phyloP scores from a whole-genome alignment of 768 basidiomycete species.

The Gloeostereum incarnatum region DNA sequence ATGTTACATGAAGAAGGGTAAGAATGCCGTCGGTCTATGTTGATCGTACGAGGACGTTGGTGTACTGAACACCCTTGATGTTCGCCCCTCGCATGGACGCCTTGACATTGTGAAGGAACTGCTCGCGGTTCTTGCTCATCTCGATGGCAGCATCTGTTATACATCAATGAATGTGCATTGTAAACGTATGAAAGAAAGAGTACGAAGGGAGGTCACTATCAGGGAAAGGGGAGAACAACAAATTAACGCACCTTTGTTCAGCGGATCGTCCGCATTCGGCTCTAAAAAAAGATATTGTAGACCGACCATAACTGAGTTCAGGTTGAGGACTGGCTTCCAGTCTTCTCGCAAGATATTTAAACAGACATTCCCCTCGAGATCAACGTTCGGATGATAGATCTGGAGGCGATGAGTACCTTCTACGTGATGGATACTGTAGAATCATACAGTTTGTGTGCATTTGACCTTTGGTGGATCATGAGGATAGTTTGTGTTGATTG shows the following conservation, averaged over 20 bases:
- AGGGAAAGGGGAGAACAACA: neutral
- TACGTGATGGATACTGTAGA: neutral
- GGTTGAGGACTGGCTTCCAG: constrained; percentile 98
- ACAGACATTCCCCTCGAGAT: constrained; percentile 97
- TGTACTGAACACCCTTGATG: constrained; percentile 75
- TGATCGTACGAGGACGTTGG: constrained; percentile 54
- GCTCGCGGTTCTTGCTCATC: constrained; percentile 79
- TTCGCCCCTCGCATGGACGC: constrained; percentile 73
- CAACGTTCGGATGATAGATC: constrained; percentile 99
- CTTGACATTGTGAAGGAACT: constrained; percentile 81
- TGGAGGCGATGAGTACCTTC: constrained; percentile 19
- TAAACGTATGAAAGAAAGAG: neutral
- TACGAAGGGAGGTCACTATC: neutral
- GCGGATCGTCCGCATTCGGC: constrained; percentile 95
- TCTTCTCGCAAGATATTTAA: constrained; percentile 97
- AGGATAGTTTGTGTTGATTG: constrained; percentile 96
- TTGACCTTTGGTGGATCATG: constrained; percentile 99
- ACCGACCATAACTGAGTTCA: constrained; percentile 98
- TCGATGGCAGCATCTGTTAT: constrained; percentile 89
- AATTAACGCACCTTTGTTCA: constrained; percentile 95
- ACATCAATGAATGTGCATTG: constrained; percentile 6
- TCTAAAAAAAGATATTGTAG: constrained; percentile 97
- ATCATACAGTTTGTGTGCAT: constrained; percentile 81
- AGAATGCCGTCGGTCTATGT: no score
- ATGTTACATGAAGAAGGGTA: no score